Percentiles rank a stretch among this genome's conserved stretches.
Evolutionary conservation across 768 basidiomycete genomes (phyloP).

Genomic region (Kwoniella sp.): DNA sequence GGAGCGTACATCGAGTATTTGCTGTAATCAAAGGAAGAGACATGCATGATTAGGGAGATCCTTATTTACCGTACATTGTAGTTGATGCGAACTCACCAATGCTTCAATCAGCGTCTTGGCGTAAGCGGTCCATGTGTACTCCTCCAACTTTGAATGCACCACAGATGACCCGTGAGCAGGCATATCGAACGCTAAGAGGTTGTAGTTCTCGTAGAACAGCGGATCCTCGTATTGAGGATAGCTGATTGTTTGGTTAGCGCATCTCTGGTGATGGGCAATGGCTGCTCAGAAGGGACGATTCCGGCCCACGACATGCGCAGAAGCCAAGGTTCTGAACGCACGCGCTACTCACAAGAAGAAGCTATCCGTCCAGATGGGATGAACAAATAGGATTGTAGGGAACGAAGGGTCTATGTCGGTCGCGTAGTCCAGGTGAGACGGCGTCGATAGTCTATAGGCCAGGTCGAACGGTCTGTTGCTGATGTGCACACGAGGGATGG

Average conservation of each 20-base stretch:
- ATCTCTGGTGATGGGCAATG: no score
- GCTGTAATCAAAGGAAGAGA: not conserved
- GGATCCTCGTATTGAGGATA: constrained; percentile 39
- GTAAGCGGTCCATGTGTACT: constrained; percentile 1
- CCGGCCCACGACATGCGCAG: no score
- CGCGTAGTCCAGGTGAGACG: constrained; percentile 7
- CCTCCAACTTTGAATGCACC: not conserved
- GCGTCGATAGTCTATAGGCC: constrained; percentile 14
- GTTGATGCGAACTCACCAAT: constrained; percentile 25
- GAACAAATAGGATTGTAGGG: constrained; percentile 23
- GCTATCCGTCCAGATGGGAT: constrained; percentile 24
- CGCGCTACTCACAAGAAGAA: constrained; percentile 34
- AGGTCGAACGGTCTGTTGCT: constrained; percentile 12
- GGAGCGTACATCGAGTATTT: constrained; percentile 2
- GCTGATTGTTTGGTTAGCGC: no score
- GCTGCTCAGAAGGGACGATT: no score
- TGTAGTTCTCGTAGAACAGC: constrained; percentile 26
- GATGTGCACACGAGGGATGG: constrained; percentile 3
- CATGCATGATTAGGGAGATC: no score
- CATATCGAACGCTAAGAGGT: constrained; percentile 30
- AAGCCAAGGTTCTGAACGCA: no score
- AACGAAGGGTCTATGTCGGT: constrained; percentile 16
- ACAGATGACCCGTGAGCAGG: constrained; percentile 26
- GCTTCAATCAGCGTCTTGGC: constrained; percentile 7
- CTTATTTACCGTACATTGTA: no score